Base-by-base conservation (phyloP, 2,329 filamentous ascomycete genomes). In the Sarocladium brachiariae region DNA sequence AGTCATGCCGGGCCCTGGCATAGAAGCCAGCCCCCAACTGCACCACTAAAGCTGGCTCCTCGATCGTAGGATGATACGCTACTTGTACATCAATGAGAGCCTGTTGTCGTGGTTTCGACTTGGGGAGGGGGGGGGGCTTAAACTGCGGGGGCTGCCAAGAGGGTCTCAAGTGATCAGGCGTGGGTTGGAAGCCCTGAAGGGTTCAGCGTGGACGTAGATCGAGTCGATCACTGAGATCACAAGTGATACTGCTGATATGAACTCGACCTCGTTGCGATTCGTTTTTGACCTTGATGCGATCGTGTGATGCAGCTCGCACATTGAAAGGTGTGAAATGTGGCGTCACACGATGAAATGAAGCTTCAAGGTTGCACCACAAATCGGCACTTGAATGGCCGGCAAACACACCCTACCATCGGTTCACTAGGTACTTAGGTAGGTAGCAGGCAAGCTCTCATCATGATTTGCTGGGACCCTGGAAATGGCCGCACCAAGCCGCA, bases 351-450 rank as follows among this genome's bases (percentile, higher is more conserved):
- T 33, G 27, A 7, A 30, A 7, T 30, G 18, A 18, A 47, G 25
- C 25, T 18, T 47, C 43, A 47, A 33, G 43, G 43, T 47, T 33
- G 27, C 43, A 47, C 43, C 27, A 47, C 43, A 25, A 31, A 47
- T 47, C 43, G 43, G 43, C 43, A 47, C 43, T 47, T 47, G 43
- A 18, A 30, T 7, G 19, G 43, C 21, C 43, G 43, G 43, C 43
- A 33, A 13, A 21, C 43, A 33, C 16, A 33, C 24, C 24, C n/a
- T 18, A 16, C 11, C 27, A 30, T 13, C 7, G 7, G 13, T 13
- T 7, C 27, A 30, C 27, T n/a, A n/a, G n/a, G n/a, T n/a, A n/a
- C n/a, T n/a, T n/a, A n/a, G 43, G 24, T 21, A 3, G 25, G 25
- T 47, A 25, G 21, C 27, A 33, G 25, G 25, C 25, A 21, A 31